These are phyloP conservation scores for Rhodamnia rubescens DNA, from an alignment of 345 rosid species.

Conservation along the genomic window DNA sequence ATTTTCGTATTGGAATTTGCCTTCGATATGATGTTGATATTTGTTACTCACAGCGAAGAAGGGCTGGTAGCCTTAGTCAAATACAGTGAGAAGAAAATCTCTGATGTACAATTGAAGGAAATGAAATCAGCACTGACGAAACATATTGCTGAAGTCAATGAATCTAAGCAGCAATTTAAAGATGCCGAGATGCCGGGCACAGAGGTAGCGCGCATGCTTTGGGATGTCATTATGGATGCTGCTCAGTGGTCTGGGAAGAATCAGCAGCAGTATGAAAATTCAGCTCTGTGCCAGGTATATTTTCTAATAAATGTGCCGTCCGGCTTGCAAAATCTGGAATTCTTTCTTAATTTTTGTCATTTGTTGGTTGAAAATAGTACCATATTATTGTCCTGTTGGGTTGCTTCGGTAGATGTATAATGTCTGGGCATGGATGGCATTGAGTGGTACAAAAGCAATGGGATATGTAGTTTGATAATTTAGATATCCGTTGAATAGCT, in stretches of 20 bases:
- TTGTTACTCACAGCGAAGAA: slow-evolving; percentile 55
- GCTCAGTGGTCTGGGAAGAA: slow-evolving; percentile 99
- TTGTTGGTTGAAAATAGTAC: neutral
- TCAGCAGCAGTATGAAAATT: slow-evolving; percentile 90
- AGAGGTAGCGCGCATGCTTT: slow-evolving; percentile 67
- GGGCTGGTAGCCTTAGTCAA: slow-evolving; percentile 75
- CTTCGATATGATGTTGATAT: neutral
- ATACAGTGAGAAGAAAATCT: slow-evolving; percentile 84
- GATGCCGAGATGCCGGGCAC: slow-evolving; percentile 75
- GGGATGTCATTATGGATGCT: slow-evolving; percentile 98
- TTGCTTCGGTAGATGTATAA: neutral
- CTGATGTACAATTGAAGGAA: slow-evolving; percentile 82
- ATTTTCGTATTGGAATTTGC: neutral
- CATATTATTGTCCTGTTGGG: neutral
- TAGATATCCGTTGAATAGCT: neutral
- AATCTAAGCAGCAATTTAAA: slow-evolving; percentile 58
- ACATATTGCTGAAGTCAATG: slow-evolving; percentile 76
- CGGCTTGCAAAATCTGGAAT: slow-evolving; percentile 25
- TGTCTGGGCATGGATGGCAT: neutral
- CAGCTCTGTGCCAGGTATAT: slow-evolving; percentile 75
- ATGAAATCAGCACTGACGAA: slow-evolving; percentile 73
- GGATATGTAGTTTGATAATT: neutral
- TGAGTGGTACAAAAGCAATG: neutral
- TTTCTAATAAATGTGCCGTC: slow-evolving; percentile 7
- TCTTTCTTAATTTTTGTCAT: neutral